Base-by-base conservation (phyloP, 1,284 basidiomycete genomes). In the Stereum hirsutum region DNA sequence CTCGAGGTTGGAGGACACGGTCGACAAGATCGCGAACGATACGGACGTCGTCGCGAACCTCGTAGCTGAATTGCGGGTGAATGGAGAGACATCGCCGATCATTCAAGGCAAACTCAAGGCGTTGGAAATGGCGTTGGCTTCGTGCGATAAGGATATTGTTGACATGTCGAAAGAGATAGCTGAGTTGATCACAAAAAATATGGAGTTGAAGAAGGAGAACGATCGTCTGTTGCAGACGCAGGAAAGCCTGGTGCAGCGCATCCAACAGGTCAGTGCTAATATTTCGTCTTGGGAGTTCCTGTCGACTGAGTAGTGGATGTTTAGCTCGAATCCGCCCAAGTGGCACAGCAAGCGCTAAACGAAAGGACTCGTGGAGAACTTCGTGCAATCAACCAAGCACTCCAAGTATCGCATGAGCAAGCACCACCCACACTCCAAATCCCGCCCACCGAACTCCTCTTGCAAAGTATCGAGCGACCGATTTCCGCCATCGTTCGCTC, bases 361-460 rank as follows among this genome's bases (percentile, higher is more conserved):
- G 17, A 17, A 12, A 11, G 19, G 5, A 14, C 6, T 11, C 36
- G 17, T 17, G 21, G 3, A 7, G n/a, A 24, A 14, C n/a, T n/a
- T n/a, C n/a, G 7, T 69, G 14, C 53, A 56, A 3, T 65, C 71
- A 0, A 57, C 78, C 21, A 58, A 58, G 11, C 60, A 58, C 12
- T 69, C 72, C 6, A 47, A 73, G 3, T 56, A 59, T 24, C 58
- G 30, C 44, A n/a, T n/a, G n/a, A n/a, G n/a, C n/a, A n/a, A n/a
- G n/a, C 53, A 12, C 31, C 48, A 10, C 50, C 57, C 5, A 47
- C 56, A 30, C 50, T 57, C 5, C 47, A 56, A 28, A 52, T 61
- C 17, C 59, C 66, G 2, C 58, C 69, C 4, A 47, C 60, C 0
- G 66, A 71, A n/a, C 61, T 67, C 41, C 57, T 78, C 43, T 41